Base-by-base conservation (phyloP, 129 eudicot genomes). In the Gnaphalium uliginosum region DNA sequence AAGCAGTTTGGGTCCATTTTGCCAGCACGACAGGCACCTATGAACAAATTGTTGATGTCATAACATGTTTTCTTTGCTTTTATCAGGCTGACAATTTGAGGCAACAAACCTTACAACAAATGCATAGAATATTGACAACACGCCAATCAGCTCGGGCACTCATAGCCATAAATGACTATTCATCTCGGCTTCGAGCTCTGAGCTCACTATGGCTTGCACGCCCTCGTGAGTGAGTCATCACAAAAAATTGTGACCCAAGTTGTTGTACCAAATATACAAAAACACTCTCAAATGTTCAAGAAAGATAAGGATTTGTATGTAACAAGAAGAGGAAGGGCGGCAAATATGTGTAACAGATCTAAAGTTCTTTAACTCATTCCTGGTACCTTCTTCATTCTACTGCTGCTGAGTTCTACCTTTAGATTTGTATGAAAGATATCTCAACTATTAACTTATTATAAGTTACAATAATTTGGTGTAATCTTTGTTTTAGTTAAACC, bases 151-250 rank as follows among this genome's bases (percentile, higher is more conserved):
- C 96, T 60, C 85, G 96, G 48, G 96, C 96, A 4, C 83, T 89
- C 53, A 78, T 89, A 66, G 91, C 89, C 11, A 89, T 89, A 37
- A 83, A 80, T 48, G 96, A 86, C 68, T 89, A 89, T 78, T 89
- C 86, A 61, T 86, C 91, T 41, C 78, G 96, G 71, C 87, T 89
- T 50, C 87, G 96, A 74, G 91, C 91, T 71, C 81, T 89, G 6
- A 89, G 96, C 83, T 86, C 96, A 30, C 86, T 89, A 14, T 89
- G 96, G 96, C 96, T 89, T 32, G 96, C 96, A 33, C 87, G 96
- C 24, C 96, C 96, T 72, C 80, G 96, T 58, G 96, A 84, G 73
- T 86, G 77, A 86, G 64, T 75, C 26, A 24, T 54, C 70, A 72
- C 60, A 64, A 61, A 73, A 24, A 14, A 4, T 11, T 63, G 78